A percentile compares a stretch with the other conserved stretches of the same genome.
Evolutionary conservation across 1,139 yeast species (phyloP).

Genomic region (Lodderomyces metapsilosis): DNA sequence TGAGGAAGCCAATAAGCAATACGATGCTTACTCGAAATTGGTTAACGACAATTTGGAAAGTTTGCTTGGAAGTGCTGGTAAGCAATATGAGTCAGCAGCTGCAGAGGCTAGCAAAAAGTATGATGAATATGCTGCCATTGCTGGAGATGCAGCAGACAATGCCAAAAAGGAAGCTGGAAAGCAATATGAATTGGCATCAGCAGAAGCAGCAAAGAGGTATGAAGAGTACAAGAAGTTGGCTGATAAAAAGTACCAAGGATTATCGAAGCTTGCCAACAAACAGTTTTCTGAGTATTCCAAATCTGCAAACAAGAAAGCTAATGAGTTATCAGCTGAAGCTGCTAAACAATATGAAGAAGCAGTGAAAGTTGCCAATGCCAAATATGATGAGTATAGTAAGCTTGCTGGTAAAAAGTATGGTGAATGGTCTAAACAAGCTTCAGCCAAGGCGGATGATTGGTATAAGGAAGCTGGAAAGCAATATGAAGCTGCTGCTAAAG

Average conservation of each 20-base stretch:
- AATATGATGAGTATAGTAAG: slow-evolving; percentile 10
- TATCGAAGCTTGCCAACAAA: slow-evolving; percentile 4
- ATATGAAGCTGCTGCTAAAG: slow-evolving; percentile 7
- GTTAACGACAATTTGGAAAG: slow-evolving; percentile 7
- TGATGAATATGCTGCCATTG: slow-evolving; percentile 4
- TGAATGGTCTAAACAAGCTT: slow-evolving; percentile 7
- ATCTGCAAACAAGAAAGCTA: slow-evolving; percentile 2
- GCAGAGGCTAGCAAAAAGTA: slow-evolving; percentile 9
- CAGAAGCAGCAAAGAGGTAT: slow-evolving; percentile 5
- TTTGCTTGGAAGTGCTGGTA: slow-evolving; percentile 6
- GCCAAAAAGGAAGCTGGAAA: slow-evolving; percentile 6
- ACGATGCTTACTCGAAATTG: slow-evolving; percentile 10
- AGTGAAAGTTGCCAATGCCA: slow-evolving; percentile 7
- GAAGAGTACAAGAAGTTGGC: slow-evolving; percentile 8
- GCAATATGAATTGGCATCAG: slow-evolving; percentile 7
- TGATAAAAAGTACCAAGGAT: slow-evolving; percentile 5
- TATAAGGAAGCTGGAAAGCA: slow-evolving; percentile 12
- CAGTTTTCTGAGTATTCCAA: slow-evolving; percentile 6
- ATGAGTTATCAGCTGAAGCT: slow-evolving; percentile 6
- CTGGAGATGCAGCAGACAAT: slow-evolving; percentile 3
- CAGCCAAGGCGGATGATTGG: slow-evolving; percentile 4
- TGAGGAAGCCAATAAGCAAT: slow-evolving; percentile 8
- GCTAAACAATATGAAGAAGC: slow-evolving; percentile 8
- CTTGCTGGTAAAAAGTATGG: slow-evolving; percentile 6
- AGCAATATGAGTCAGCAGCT: slow-evolving; percentile 7